Conservation (phyloP, 768 basidiomycete species). For the Termitomyces sp. region DNA sequence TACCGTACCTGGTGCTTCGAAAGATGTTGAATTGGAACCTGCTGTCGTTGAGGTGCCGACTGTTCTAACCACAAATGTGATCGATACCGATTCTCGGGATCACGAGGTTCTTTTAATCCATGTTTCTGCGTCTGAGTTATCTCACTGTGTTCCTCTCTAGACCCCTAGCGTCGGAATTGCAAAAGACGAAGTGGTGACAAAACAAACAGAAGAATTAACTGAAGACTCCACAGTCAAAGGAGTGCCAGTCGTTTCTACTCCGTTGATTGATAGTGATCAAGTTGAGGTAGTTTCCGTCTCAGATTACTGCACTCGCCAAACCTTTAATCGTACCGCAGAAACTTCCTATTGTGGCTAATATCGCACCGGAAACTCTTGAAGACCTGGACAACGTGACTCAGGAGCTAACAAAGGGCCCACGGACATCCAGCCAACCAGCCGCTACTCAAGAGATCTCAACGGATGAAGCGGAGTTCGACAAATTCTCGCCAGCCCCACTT, state of each 20-base stretch:
- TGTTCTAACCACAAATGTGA: background rate
- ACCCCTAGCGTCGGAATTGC: background rate
- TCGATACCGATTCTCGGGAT: background rate
- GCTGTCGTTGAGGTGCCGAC: background rate
- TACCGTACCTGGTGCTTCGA: background rate
- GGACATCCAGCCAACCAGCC: conserved; percentile 16
- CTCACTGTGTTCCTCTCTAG: background rate
- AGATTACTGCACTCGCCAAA: background rate
- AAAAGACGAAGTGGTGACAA: background rate
- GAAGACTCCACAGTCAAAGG: background rate
- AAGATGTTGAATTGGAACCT: background rate
- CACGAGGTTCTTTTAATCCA: background rate
- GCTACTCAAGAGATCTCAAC: conserved; percentile 10
- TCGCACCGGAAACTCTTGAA: background rate
- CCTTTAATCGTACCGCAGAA: background rate
- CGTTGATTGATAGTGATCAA: background rate
- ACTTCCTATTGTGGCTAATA: background rate
- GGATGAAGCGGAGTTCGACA: conserved; percentile 10
- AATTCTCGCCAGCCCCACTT: conserved; percentile 6
- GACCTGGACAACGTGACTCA: background rate
- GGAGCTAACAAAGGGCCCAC: conserved; percentile 9
- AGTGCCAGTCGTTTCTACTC: background rate
- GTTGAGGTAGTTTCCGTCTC: background rate
- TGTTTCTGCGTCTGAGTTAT: background rate
- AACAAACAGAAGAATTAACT: background rate